Conservation (phyloP, 306 rosid species). For the Glycine tomentella region DNA sequence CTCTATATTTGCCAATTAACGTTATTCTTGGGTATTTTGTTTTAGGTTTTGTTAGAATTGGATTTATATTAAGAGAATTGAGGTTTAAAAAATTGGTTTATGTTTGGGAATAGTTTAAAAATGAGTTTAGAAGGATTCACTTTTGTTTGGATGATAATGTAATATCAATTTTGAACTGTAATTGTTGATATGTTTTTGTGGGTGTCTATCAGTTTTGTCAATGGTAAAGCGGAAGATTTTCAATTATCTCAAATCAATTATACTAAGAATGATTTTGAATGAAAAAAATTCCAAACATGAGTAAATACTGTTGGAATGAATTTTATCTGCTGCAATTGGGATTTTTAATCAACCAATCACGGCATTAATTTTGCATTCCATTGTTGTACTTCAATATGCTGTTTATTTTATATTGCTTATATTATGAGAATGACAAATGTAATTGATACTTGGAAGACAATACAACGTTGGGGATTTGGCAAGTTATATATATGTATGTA, state of each 20-base stretch:
- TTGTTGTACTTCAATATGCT: background rate
- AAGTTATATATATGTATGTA: background rate
- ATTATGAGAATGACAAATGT: background rate
- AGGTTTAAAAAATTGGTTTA: background rate
- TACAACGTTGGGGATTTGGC: background rate
- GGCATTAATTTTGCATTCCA: background rate
- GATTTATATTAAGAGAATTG: background rate
- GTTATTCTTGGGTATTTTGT: background rate
- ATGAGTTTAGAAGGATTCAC: no score
- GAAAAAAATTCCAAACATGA: background rate
- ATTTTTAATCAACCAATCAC: background rate
- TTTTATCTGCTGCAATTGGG: background rate
- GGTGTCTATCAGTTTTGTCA: background rate
- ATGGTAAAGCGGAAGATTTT: background rate
- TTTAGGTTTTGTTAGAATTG: background rate
- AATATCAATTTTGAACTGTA: background rate
- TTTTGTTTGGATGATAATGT: background rate
- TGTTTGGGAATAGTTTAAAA: background rate
- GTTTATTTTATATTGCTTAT: background rate
- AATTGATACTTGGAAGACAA: slow-evolving; percentile 14
- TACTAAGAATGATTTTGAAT: background rate
- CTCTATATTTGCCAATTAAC: background rate
- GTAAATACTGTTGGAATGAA: background rate
- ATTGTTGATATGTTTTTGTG: background rate
- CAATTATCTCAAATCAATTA: background rate